Conservation (phyloP, 805 yeast species). For the Myxozyma kluyveri region DNA sequence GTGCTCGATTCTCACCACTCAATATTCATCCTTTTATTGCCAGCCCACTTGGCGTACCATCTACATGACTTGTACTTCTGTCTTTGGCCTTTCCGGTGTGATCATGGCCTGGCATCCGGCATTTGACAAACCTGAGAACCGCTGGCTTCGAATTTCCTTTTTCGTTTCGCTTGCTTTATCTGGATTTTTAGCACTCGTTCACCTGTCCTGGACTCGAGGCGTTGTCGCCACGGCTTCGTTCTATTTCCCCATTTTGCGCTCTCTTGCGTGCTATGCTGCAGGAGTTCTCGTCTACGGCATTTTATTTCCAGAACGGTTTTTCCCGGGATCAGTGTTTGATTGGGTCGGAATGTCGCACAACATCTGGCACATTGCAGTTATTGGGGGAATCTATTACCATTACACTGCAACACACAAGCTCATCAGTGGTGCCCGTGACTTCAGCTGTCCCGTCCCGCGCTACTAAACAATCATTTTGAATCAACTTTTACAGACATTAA, state of each 20-base stretch:
- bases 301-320: slow-evolving; percentile 81
- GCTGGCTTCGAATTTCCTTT: slow-evolving; percentile 74
- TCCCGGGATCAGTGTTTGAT: slow-evolving; percentile 40
- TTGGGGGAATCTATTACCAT: slow-evolving; percentile 86
- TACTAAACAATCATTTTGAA: neutral
- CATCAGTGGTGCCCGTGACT: slow-evolving; percentile 47
- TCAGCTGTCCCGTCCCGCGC: slow-evolving; percentile 29
- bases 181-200: slow-evolving; percentile 66
- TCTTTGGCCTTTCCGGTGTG: slow-evolving; percentile 71
- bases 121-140: slow-evolving; percentile 83
- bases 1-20: slow-evolving; percentile 82
- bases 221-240: slow-evolving; percentile 49
- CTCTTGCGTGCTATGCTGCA: slow-evolving; percentile 67
- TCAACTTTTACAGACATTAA: neutral
- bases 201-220: slow-evolving; percentile 57
- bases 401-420: slow-evolving; percentile 73
- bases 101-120: slow-evolving; percentile 86
- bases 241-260: slow-evolving; percentile 67
- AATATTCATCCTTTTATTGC: slow-evolving; percentile 71
- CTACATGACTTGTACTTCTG: slow-evolving; percentile 59
- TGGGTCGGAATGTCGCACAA: slow-evolving; percentile 85
- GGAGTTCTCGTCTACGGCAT: slow-evolving; percentile 90
- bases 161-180: slow-evolving; percentile 73
- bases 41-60: slow-evolving; percentile 49
- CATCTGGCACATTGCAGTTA: slow-evolving; percentile 89